phyloP scores from a whole-genome alignment of 345 rosid species.

The Atalantia buxifolia region DNA sequence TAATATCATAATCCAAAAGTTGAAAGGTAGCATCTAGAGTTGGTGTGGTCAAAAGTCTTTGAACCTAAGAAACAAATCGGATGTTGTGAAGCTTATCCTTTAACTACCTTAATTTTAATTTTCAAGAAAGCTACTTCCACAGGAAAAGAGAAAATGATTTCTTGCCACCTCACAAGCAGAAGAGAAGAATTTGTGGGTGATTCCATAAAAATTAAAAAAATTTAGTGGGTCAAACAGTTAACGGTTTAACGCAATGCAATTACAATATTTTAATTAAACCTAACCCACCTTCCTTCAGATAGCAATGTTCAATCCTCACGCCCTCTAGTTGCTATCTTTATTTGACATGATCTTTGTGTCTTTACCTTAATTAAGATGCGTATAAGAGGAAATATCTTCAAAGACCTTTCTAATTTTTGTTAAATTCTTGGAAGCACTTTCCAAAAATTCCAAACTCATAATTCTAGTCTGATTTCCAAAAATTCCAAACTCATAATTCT shows the following conservation, averaged over 20 bases:
- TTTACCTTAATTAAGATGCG: neutral
- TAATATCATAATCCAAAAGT: neutral
- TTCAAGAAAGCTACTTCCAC: neutral
- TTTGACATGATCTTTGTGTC: too few relatives aligned
- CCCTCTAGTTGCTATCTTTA: neutral
- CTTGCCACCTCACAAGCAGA: neutral
- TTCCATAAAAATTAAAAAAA: neutral
- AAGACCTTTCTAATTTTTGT: too few relatives aligned
- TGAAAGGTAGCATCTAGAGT: neutral
- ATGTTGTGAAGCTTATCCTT: neutral
- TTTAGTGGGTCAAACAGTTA: neutral
- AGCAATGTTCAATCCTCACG: neutral
- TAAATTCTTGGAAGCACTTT: too few relatives aligned
- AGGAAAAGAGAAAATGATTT: neutral
- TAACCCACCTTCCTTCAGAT: neutral
- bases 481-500: too few relatives aligned
- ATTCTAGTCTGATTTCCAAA: too few relatives aligned
- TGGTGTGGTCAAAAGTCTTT: slow-evolving; percentile 7
- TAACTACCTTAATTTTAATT: neutral
- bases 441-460: too few relatives aligned
- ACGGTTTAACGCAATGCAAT: too few relatives aligned
- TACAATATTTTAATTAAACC: neutral
- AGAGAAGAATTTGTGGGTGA: neutral
- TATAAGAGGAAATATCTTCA: too few relatives aligned
- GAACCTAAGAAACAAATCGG: neutral